A percentile compares a stretch with the other conserved stretches of the same genome.
Conservation (phyloP, 129 eudicot genomes). For the Flaveria linearis region DNA sequence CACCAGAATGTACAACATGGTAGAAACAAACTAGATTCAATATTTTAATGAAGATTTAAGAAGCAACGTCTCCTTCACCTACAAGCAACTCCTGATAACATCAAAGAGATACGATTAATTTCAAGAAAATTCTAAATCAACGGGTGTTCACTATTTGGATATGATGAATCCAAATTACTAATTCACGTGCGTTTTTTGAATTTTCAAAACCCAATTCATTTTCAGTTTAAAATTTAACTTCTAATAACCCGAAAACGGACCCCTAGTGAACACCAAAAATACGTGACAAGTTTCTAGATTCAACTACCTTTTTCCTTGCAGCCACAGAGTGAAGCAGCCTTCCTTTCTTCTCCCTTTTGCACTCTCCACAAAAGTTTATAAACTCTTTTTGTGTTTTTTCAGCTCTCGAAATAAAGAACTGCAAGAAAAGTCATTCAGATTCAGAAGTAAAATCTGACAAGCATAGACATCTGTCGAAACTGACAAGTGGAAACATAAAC, state of each 20-base stretch:
- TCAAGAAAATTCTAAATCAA: background rate
- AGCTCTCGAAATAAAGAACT: slow-evolving; percentile 83
- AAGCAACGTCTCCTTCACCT: slow-evolving; percentile 42
- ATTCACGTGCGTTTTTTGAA: no score
- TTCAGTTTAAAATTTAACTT: background rate
- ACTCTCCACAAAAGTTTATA: slow-evolving; percentile 78
- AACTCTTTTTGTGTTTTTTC: slow-evolving; percentile 76
- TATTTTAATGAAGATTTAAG: slow-evolving; percentile 22
- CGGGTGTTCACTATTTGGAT: no score
- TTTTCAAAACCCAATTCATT: background rate
- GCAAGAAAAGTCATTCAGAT: slow-evolving; percentile 5
- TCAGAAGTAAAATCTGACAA: slow-evolving; percentile 1
- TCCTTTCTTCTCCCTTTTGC: slow-evolving; percentile 75
- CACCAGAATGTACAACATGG: slow-evolving; percentile 26
- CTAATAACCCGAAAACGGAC: background rate
- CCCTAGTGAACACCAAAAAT: background rate
- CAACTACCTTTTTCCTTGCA: slow-evolving; percentile 58
- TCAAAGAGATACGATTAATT: background rate
- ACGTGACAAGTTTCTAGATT: background rate
- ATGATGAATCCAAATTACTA: no score
- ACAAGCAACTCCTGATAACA: slow-evolving; percentile 53
- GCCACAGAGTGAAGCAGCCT: slow-evolving; percentile 60
- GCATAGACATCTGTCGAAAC: background rate
- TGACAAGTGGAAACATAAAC: background rate
- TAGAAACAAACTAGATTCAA: slow-evolving; percentile 6